phyloP scores from a whole-genome alignment of 176 grass and related monocot genomes.

The Triticum dicoccoides region DNA sequence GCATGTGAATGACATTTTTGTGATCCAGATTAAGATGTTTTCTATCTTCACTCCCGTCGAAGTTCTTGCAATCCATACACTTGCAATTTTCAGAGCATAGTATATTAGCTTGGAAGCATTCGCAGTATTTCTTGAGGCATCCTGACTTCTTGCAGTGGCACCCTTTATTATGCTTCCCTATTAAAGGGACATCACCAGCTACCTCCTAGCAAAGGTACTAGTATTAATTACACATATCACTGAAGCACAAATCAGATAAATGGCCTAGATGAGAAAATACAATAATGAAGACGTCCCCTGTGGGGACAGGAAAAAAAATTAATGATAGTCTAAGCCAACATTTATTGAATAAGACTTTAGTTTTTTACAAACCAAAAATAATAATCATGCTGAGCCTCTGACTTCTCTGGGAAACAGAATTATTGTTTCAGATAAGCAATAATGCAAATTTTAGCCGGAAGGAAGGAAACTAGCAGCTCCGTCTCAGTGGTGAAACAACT shows the following conservation, averaged over 20 bases:
- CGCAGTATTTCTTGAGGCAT: constrained; percentile 98
- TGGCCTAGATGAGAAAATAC: constrained; percentile 8
- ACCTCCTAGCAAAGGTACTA: constrained; percentile 52
- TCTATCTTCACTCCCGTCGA: constrained; percentile 87
- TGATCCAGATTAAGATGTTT: constrained; percentile 68
- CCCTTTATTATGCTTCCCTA: constrained; percentile 96
- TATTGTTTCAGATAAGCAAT: constrained; percentile 16
- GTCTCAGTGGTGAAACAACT: constrained; percentile 4
- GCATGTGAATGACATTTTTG: constrained; percentile 64
- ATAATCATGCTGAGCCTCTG: not conserved
- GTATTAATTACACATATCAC: constrained; percentile 19
- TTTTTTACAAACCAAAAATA: not conserved
- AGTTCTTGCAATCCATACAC: constrained; percentile 98
- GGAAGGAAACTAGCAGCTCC: not conserved
- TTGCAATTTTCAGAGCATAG: constrained; percentile 99
- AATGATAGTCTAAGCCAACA: constrained; percentile 7
- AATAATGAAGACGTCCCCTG: not conserved
- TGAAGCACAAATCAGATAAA: not conserved
- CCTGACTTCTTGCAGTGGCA: constrained; percentile 99
- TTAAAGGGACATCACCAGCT: constrained; percentile 58
- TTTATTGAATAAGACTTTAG: constrained; percentile 20
- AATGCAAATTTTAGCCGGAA: not conserved
- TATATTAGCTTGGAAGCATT: constrained; percentile 98
- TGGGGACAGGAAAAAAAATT: not conserved
- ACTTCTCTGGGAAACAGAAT: constrained; percentile 5